A percentile compares a stretch with the other conserved stretches of the same genome.
phyloP scores from a whole-genome alignment of 768 basidiomycete species.

The Pleurotus citrinopileatus region DNA sequence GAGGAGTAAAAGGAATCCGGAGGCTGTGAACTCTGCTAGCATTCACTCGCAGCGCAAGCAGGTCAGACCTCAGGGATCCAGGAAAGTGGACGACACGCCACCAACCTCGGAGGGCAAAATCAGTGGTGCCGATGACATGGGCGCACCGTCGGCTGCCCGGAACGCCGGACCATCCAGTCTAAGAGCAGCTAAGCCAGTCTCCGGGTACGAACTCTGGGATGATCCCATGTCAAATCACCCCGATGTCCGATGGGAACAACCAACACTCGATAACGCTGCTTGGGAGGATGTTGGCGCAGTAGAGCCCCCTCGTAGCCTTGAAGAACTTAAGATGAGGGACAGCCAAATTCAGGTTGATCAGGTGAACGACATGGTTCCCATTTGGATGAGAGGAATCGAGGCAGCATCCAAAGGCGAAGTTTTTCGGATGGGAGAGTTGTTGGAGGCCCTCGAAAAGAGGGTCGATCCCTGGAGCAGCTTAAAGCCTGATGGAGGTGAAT shows the following conservation, averaged over 20 bases:
- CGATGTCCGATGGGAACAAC: constrained; percentile 2
- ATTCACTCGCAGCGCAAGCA: no score
- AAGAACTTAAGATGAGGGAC: constrained; percentile 27
- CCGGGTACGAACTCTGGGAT: not conserved
- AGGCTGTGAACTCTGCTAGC: no score
- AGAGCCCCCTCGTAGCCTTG: constrained; percentile 19
- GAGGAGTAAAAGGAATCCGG: no score
- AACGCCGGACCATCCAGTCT: not conserved
- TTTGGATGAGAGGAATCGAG: constrained; percentile 49
- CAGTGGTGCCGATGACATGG: no score
- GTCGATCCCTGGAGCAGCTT: constrained; percentile 6
- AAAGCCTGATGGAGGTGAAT: not conserved
- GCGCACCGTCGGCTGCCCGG: not conserved
- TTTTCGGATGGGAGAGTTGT: constrained; percentile 41
- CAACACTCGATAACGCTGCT: constrained; percentile 17
- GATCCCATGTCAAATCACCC: not conserved
- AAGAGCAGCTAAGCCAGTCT: not conserved
- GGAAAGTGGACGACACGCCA: no score
- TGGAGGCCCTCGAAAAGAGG: constrained; percentile 36
- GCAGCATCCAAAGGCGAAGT: constrained; percentile 45
- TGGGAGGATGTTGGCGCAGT: constrained; percentile 22
- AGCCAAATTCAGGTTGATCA: constrained; percentile 38
- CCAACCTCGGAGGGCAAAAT: no score
- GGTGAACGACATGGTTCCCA: constrained; percentile 47
- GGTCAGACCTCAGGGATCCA: no score